Base-by-base conservation (phyloP, 331 rosid species). In the Arachis monticola region DNA sequence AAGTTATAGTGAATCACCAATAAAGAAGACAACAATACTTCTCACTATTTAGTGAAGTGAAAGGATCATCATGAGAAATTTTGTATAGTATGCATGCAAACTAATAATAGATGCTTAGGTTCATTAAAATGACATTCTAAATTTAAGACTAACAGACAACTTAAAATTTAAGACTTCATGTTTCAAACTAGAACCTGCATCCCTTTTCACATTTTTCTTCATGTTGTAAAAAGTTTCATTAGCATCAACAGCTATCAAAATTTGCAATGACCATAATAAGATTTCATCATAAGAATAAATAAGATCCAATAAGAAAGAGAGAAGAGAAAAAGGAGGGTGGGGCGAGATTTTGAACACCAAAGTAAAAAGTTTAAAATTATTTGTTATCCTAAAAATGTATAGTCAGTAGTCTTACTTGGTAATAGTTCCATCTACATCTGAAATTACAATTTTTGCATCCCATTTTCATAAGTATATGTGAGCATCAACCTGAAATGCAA, bases 401-500 rank as follows among this genome's bases (percentile, higher is more conserved):
- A 59, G 69, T 69, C 2, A 60, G 55, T 32, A 67, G 71, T 75
- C 99, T 86, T 86, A 95, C 99, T 90, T 95, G 81, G 99, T 95
- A 79, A 95, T 95, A 48, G 99, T 95, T 75, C 99, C 99, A 59
- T 95, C 99, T 55, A 95, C 99, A 10, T 95, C 99, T 17, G 99
- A 95, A 80, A 95, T 92, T 67, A 95, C 99, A 53, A 95, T 95
- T 70, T 88, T 82, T 35, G 96, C 92, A 80, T 95, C 90, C 97
- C 97, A 95, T 70, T 86, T 92, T 97, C 97, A 95, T 83, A 95
- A 84, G 86, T 90, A 95, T 83, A 95, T 92, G 84, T 90, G 99
- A 57, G 97, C 97, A 82, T 95, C 99, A 72, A 95, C 99, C 99
- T 95, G 90, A 75, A 50, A 71, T 1, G 71, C 31, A 70, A 74